These are phyloP conservation scores for Nigrospora sphaerica DNA, from an alignment of 2,329 filamentous ascomycete genomes.

Conservation along the genomic window DNA sequence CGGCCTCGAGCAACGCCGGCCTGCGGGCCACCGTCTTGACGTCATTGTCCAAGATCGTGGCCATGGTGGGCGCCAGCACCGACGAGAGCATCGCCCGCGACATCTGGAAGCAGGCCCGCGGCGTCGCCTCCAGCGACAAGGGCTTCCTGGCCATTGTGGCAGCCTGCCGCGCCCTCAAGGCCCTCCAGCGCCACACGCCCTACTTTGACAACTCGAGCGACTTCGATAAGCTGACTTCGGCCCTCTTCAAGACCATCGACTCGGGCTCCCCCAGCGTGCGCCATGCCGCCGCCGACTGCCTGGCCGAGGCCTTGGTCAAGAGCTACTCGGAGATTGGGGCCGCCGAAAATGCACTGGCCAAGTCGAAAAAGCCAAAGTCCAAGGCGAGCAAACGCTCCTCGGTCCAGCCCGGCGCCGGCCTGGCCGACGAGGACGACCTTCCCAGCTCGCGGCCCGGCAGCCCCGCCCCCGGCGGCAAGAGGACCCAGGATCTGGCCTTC, in stretches of 20 bases:
- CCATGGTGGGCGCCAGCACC: conserved; percentile 67
- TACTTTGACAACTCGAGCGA: conserved; percentile 87
- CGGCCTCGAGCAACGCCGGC: conserved; percentile 71
- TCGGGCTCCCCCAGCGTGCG: conserved; percentile 67
- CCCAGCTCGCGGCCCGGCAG: conserved; percentile 59
- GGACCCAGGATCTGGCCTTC: conserved; percentile 64
- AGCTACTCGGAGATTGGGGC: conserved; percentile 60
- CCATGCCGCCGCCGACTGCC: conserved; percentile 77
- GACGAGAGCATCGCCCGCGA: conserved; percentile 84
- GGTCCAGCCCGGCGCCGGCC: conserved; percentile 52
- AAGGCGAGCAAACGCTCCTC: conserved; percentile 49
- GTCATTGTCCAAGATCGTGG: conserved; percentile 67
- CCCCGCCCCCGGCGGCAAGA: conserved; percentile 58
- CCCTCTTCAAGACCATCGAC: conserved; percentile 82
- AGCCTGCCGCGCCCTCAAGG: conserved; percentile 72
- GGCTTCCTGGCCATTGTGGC: conserved; percentile 71
- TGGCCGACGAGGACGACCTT: conserved; percentile 67
- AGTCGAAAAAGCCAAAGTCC: conserved; percentile 58
- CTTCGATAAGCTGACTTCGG: conserved; percentile 79
- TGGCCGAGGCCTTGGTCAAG: conserved; percentile 78
- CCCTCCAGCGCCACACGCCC: conserved; percentile 62
- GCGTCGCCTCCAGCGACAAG: conserved; percentile 71
- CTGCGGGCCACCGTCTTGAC: conserved; percentile 72
- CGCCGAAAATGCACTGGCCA: conserved; percentile 40
- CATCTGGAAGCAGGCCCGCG: conserved; percentile 86